phyloP scores from a whole-genome alignment of 1,284 basidiomycete species.

The Microstroma glucosiphilum region DNA sequence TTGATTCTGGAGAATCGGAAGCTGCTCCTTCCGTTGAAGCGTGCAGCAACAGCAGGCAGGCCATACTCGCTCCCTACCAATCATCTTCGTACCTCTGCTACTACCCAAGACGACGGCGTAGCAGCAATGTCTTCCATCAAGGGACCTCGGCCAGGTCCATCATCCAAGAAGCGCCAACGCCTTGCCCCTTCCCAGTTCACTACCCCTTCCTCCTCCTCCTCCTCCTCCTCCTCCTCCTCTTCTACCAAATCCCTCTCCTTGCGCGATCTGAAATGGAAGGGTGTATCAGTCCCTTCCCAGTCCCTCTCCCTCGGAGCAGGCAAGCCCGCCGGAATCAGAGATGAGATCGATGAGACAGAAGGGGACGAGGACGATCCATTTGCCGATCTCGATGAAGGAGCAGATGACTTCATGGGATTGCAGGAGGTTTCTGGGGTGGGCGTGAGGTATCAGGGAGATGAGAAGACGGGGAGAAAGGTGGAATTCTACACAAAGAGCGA shows the following conservation, averaged over 20 bases:
- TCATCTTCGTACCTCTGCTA: too few species aligned
- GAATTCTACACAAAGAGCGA: constrained; percentile 23
- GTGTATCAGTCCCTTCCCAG: background rate
- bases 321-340: background rate
- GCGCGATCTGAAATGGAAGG: constrained; percentile 2
- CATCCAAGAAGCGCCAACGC: too few species aligned
- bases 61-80: too few species aligned
- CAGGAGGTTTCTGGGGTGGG: constrained; percentile 44
- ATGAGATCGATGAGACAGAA: constrained; percentile 3
- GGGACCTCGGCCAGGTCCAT: too few species aligned
- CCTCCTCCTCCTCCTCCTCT: too few species aligned
- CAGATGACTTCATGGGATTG: constrained; percentile 46
- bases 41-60: too few species aligned
- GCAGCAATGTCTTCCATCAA: too few species aligned
- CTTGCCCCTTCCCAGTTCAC: too few species aligned
- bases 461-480: constrained; percentile 26
- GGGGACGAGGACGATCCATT: background rate
- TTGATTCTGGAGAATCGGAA: too few species aligned
- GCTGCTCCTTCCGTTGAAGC: too few species aligned
- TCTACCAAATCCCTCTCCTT: background rate
- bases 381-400: constrained; percentile 14
- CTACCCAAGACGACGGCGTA: too few species aligned
- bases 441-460: constrained; percentile 25
- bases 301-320: background rate
- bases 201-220: too few species aligned